Conservation (phyloP, 768 basidiomycete species). For the Pleurotus sapidus region DNA sequence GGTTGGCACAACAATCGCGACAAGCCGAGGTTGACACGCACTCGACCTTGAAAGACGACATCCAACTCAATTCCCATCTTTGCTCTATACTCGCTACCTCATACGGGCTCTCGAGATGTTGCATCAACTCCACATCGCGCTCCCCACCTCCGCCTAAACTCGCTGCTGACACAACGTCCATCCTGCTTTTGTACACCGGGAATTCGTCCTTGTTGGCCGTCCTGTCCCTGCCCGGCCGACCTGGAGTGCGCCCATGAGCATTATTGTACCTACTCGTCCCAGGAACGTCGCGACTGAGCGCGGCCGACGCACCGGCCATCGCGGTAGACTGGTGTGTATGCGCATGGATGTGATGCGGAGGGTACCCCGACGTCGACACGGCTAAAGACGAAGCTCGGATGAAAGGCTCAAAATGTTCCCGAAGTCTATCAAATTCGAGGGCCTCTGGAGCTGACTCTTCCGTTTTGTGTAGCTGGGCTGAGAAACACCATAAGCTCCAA, state of each 20-base stretch:
- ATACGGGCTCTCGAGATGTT: conserved; percentile 54
- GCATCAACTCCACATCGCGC: conserved; percentile 68
- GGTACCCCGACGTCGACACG: conserved; percentile 51
- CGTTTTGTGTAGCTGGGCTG: conserved; percentile 88
- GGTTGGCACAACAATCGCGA: conserved; percentile 1
- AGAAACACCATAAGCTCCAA: background rate
- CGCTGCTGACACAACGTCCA: conserved; percentile 60
- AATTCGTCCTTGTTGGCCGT: conserved; percentile 74
- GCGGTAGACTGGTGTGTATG: conserved; percentile 68
- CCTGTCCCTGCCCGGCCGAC: conserved; percentile 55
- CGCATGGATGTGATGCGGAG: conserved; percentile 70
- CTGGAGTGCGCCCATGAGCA: conserved; percentile 47
- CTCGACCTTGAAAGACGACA: conserved; percentile 59
- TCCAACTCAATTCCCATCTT: conserved; percentile 83
- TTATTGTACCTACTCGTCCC: conserved; percentile 74
- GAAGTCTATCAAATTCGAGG: conserved; percentile 89
- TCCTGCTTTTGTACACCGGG: conserved; percentile 69
- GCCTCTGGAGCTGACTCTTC: conserved; percentile 85
- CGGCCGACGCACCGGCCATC: conserved; percentile 86
- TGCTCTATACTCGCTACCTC: conserved; percentile 74
- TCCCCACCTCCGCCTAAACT: conserved; percentile 61
- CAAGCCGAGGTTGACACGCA: conserved; percentile 30
- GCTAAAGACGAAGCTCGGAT: conserved; percentile 79
- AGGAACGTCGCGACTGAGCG: conserved; percentile 84
- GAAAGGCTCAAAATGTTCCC: conserved; percentile 96